Evolutionary conservation across 129 eudicot species (phyloP), one percentile per base, ranked within the genome.

Genomic region (Tagetes erecta): DNA sequence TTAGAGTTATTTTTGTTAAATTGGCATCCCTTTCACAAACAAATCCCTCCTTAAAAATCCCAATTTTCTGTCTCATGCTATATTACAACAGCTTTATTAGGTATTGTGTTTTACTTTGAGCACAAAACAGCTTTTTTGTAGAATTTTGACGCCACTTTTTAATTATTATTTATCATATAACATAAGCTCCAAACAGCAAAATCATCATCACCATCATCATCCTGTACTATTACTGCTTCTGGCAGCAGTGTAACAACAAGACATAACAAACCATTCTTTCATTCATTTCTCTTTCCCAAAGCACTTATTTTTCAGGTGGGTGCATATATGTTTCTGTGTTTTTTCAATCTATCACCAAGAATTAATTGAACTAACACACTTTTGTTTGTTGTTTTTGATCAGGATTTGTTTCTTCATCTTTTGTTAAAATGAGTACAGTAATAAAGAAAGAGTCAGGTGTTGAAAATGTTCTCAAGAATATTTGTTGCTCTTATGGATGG

Each of bases 401-500:
- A 76, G 56, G 8, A 20, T 36, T 77, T 59, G 52, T 37, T 57
- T 67, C 71, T 74, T 80, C 58, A 72, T 73, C 64, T 67, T 72
- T 30, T 72, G 78, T 46, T 42, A 72, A 83, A 86, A 87, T 90
- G 96, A 68, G 41, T 70, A 70, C 79, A 41, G 27, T 0, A 20
- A 31, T 55, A 33, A 78, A 85, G 44, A 73, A 77, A 44, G 80
- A 81, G 73, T 87, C 91, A 59, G 64, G 73, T 77, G 58, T 86
- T 36, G 80, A 73, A 42, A 82, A 85, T 66, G 84, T 67, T 34
- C 87, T 94, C 62, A 86, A 81, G 88, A 83, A 58, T 72, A 82
- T 94, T 41, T 94, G 93, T 58, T 79, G 88, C 81, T 78, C 70
- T 71, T 68, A 83, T 83, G 96, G 99, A 75, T 94, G 99, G 97